Evolutionary conservation across 768 basidiomycete species (phyloP).

Genomic region (Trametes meyenii): DNA sequence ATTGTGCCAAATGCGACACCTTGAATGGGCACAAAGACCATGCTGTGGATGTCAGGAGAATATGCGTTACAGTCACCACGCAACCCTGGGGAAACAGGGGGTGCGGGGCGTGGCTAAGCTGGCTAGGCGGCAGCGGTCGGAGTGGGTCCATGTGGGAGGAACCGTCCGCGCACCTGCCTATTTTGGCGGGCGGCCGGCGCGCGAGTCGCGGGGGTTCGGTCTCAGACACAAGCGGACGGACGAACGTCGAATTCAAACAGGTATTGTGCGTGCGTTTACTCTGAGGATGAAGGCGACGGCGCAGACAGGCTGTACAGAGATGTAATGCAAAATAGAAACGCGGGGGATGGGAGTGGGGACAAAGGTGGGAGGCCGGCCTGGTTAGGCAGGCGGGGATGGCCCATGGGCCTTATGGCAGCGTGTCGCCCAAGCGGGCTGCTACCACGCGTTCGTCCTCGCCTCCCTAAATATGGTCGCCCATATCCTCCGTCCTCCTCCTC

Average conservation of each 20-base stretch:
- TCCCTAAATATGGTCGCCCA: conserved; percentile 40
- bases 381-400: conserved; percentile 1
- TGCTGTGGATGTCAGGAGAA: not conserved
- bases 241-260: no score
- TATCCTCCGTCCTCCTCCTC: conserved; percentile 25
- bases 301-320: not conserved
- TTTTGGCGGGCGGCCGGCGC: conserved; percentile 1
- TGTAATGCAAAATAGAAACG: not conserved
- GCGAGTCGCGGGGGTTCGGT: not conserved
- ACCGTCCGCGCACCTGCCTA: not conserved
- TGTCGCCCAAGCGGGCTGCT: conserved; percentile 32
- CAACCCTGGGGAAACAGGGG: not conserved
- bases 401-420: conserved; percentile 25
- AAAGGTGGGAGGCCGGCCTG: conserved; percentile 7
- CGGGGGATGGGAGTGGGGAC: not conserved
- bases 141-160: conserved; percentile 16
- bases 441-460: conserved; percentile 39
- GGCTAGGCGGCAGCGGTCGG: not conserved
- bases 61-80: not conserved
- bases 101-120: not conserved
- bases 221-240: conserved; percentile 17
- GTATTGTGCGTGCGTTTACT: not conserved
- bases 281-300: not conserved
- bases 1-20: not conserved
- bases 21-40: not conserved